A percentile compares a stretch with the other conserved stretches of the same genome.
phyloP scores from a whole-genome alignment of 2,329 filamentous ascomycete species.

The Colletotrichum sp. region DNA sequence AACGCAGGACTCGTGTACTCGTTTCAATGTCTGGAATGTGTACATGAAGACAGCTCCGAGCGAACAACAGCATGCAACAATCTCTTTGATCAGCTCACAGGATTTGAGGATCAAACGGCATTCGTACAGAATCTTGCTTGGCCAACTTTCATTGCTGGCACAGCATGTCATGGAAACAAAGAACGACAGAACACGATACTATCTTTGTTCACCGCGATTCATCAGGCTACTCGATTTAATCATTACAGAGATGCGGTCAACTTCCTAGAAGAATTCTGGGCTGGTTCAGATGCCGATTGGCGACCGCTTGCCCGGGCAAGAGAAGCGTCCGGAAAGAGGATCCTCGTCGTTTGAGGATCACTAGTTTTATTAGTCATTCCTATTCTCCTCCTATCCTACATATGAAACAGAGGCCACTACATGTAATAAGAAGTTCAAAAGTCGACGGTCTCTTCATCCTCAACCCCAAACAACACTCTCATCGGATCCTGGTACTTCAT shows the following conservation, averaged over 20 bases:
- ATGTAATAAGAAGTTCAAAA: conserved; percentile 18
- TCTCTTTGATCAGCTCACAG: conserved; percentile 26
- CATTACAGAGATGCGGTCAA: conserved; percentile 26
- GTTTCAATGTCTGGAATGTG: conserved; percentile 29
- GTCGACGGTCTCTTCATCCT: conserved; percentile 39
- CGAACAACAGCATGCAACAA: conserved; percentile 20
- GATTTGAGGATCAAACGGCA: conserved; percentile 26
- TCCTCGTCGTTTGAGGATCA: conserved; percentile 23
- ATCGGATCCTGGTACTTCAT: conserved; percentile 42
- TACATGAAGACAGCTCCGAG: conserved; percentile 14
- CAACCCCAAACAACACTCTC: conserved; percentile 38
- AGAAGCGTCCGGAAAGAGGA: conserved; percentile 26
- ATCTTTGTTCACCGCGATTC: conserved; percentile 20
- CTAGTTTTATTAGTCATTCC: neutral
- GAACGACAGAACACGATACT: conserved; percentile 24
- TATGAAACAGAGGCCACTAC: neutral
- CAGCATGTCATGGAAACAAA: conserved; percentile 27
- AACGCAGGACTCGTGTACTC: conserved; percentile 31
- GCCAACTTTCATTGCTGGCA: conserved; percentile 33
- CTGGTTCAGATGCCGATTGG: conserved; percentile 28
- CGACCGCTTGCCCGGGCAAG: conserved; percentile 26
- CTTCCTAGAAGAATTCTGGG: conserved; percentile 31
- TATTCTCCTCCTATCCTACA: neutral
- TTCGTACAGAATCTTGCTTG: conserved; percentile 34
- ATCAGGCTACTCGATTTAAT: conserved; percentile 26